A percentile compares a stretch with the other conserved stretches of the same genome.
These are phyloP conservation scores for Metschnikowia bowlesiae DNA, from an alignment of 805 yeast genomes.

Conservation along the genomic window DNA sequence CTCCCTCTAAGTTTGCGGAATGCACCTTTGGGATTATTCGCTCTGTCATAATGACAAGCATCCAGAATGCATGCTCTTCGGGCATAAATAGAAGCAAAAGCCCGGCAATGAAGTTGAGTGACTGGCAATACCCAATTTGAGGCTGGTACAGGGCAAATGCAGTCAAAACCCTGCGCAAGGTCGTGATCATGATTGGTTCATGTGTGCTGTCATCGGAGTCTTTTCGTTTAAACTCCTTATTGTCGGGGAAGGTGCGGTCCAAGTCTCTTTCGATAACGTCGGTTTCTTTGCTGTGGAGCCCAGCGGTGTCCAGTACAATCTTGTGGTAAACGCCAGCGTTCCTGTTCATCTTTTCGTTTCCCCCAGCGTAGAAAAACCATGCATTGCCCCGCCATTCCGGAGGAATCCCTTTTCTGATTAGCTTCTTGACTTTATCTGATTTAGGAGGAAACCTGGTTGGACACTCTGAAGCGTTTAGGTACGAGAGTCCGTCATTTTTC, in stretches of 20 bases:
- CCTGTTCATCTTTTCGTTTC: conserved; percentile 64
- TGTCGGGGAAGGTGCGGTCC: conserved; percentile 93
- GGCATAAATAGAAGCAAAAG: conserved; percentile 76
- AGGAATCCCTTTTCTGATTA: conserved; percentile 88
- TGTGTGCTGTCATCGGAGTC: conserved; percentile 4
- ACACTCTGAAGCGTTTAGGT: conserved; percentile 17
- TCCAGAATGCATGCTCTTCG: conserved; percentile 92
- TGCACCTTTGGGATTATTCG: conserved; percentile 87
- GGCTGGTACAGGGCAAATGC: conserved; percentile 87
- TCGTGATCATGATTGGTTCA: conserved; percentile 63
- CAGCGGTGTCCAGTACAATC: conserved; percentile 55
- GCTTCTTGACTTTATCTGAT: conserved; percentile 73
- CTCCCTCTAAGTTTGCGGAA: conserved; percentile 86
- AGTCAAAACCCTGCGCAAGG: conserved; percentile 73
- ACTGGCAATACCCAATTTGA: conserved; percentile 92
- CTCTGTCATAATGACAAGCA: conserved; percentile 87
- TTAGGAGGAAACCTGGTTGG: conserved; percentile 73
- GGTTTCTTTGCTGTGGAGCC: conserved; percentile 62
- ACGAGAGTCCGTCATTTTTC: conserved; percentile 60
- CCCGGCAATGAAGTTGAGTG: conserved; percentile 89
- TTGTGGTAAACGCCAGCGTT: conserved; percentile 72
- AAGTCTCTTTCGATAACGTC: conserved; percentile 94
- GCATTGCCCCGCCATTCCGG: conserved; percentile 97
- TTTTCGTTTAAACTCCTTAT: conserved; percentile 59
- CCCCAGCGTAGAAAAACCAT: conserved; percentile 93